Conservation (phyloP, 148 eudicot genomes). For the Dianthus caryophyllus region DNA sequence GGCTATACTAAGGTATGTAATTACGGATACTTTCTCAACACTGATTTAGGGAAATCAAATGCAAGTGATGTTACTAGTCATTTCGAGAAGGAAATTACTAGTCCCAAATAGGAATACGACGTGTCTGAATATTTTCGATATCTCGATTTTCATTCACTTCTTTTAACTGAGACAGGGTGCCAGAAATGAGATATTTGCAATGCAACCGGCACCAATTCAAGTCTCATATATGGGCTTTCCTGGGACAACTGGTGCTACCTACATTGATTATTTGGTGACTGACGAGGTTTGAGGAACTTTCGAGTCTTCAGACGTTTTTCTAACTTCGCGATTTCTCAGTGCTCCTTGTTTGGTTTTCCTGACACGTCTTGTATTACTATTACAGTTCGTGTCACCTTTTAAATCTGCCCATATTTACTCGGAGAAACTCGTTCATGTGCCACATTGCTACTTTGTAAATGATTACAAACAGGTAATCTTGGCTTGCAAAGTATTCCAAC, state of each 20-base stretch:
- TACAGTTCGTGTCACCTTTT: slow-evolving; percentile 88
- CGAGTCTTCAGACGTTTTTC: not conserved
- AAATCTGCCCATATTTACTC: slow-evolving; percentile 70
- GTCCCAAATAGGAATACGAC: not conserved
- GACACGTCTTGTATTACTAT: not conserved
- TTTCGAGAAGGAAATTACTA: no score
- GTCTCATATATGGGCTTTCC: slow-evolving; percentile 99
- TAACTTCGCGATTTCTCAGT: not conserved
- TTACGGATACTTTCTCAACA: not conserved
- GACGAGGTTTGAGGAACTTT: slow-evolving; percentile 57
- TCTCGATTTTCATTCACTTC: not conserved
- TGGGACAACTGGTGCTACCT: slow-evolving; percentile 91
- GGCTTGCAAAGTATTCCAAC: not conserved
- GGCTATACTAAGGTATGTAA: slow-evolving; percentile 82
- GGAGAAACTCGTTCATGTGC: slow-evolving; percentile 92
- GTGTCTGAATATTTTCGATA: not conserved
- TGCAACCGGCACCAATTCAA: slow-evolving; percentile 97
- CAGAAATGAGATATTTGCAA: slow-evolving; percentile 93
- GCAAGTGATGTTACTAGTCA: no score
- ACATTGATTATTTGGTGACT: slow-evolving; percentile 87
- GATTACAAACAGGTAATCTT: slow-evolving; percentile 83
- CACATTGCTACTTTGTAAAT: slow-evolving; percentile 89
- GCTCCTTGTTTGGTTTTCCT: not conserved
- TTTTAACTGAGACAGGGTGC: slow-evolving; percentile 58
- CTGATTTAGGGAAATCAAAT: no score